Evolutionary conservation across 495 filamentous ascomycete species (phyloP), one percentile per base, ranked within the genome.

Genomic region (Hypoxylon trugodes): DNA sequence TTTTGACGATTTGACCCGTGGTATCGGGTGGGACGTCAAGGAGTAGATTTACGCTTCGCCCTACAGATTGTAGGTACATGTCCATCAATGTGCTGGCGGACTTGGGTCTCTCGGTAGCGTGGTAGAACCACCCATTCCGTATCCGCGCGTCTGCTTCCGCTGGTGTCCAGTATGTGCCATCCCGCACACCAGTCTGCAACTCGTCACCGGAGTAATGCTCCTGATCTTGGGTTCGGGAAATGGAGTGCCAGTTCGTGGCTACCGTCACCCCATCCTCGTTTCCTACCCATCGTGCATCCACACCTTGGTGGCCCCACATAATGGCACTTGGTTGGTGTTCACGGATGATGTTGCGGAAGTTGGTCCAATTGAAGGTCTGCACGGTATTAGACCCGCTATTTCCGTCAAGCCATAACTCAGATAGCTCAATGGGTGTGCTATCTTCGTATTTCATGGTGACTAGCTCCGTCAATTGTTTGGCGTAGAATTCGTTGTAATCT

Each of bases 401-500:
- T 6, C 68, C 68, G 13, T 70, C 68, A 36, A 70, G 68, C 68
- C 68, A 70, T 10, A 70, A 13, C 36, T 70, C 68, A 7, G 65
- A 70, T 15, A 68, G 12, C 21, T 68, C 18, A 10, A 68, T 42
- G 4, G 48, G 49, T 0, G 65, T 65, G 28, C 65, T 65, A 21
- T 70, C 65, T 6, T 38, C 36, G 10, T 65, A 36, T 12, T 19
- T 16, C 68, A 65, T 57, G 2, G 64, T 68, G 16, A 68, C 55
- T 7, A 70, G 41, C 46, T 70, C 68, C 6, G 64, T 70, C 12
- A 70, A 16, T 37, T 70, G 68, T 30, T 53, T 64, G 8, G 60
- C 38, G 25, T 70, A 70, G 13, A 68, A 33, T n/a, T 65, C 60
- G 6, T 70, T 70, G 36, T 70, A 70, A 73, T 79, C 80, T 62